A percentile compares a stretch with the other conserved stretches of the same genome.
These are phyloP conservation scores for Sphagnurus paluster DNA, from an alignment of 1,284 basidiomycete species.

Conservation along the genomic window DNA sequence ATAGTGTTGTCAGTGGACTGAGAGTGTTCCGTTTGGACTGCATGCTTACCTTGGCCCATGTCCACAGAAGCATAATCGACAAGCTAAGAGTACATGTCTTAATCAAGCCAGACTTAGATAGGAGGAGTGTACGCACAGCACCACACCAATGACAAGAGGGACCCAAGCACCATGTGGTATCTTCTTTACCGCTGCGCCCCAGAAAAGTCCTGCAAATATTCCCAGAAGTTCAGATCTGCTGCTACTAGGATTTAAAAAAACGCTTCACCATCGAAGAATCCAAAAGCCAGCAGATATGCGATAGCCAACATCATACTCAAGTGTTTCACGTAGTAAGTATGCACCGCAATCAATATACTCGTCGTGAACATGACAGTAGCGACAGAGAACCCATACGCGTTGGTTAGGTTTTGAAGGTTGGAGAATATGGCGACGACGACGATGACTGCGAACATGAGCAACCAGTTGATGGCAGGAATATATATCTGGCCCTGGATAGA, in stretches of 20 bases:
- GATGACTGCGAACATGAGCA: slow-evolving; percentile 55
- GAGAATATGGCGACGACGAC: slow-evolving; percentile 59
- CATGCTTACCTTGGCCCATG: slow-evolving; percentile 57
- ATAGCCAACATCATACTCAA: slow-evolving; percentile 44
- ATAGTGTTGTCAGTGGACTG: no score
- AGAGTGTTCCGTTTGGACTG: no score
- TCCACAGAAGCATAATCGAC: slow-evolving; percentile 58
- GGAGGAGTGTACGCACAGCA: slow-evolving; percentile 38
- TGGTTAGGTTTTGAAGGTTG: slow-evolving; percentile 47
- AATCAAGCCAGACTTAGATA: background rate
- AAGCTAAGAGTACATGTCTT: slow-evolving; percentile 28
- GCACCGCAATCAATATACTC: slow-evolving; percentile 54
- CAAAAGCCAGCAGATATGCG: slow-evolving; percentile 53
- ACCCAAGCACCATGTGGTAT: slow-evolving; percentile 67
- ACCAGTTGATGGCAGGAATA: slow-evolving; percentile 60
- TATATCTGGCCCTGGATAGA: slow-evolving; percentile 64
- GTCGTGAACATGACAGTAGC: slow-evolving; percentile 15
- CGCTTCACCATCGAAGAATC: slow-evolving; percentile 53
- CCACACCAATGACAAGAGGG: slow-evolving; percentile 53
- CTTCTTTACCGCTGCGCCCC: slow-evolving; percentile 62
- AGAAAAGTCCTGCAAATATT: slow-evolving; percentile 52
- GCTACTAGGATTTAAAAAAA: background rate
- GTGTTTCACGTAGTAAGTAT: slow-evolving; percentile 57
- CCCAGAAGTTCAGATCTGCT: background rate
- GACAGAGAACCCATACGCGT: slow-evolving; percentile 40